phyloP scores from a whole-genome alignment of 2,329 filamentous ascomycete genomes.

The Rhexocercosporidium sp. region DNA sequence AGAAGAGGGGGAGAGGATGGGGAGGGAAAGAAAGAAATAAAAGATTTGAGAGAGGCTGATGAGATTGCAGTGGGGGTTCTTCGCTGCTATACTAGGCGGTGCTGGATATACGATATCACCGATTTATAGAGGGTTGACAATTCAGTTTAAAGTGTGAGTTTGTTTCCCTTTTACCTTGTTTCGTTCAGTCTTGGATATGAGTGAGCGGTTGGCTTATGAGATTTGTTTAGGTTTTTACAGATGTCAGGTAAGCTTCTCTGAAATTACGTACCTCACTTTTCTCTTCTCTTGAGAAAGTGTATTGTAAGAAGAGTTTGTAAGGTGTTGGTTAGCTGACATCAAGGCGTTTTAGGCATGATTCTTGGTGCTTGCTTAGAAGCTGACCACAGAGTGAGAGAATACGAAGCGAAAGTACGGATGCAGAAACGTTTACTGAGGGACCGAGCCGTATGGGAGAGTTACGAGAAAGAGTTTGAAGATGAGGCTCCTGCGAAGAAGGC shows the following conservation, averaged over 20 bases:
- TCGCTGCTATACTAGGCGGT: conserved; percentile 64
- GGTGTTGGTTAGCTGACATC: conserved; percentile 10
- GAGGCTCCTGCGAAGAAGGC: conserved; percentile 25
- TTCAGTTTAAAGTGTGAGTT: conserved; percentile 79
- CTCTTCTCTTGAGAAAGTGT: background rate
- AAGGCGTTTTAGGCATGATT: conserved; percentile 60
- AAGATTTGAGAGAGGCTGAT: conserved; percentile 15
- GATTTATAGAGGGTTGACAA: conserved; percentile 72
- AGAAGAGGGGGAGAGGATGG: too few relatives aligned
- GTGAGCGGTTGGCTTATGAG: background rate
- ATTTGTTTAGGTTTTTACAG: conserved; percentile 68
- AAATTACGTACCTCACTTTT: background rate
- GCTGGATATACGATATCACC: conserved; percentile 70
- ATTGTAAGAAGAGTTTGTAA: background rate
- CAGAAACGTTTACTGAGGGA: conserved; percentile 68
- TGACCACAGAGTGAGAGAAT: conserved; percentile 68
- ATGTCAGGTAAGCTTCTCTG: conserved; percentile 63
- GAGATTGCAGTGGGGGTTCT: conserved; percentile 66
- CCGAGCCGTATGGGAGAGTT: conserved; percentile 70
- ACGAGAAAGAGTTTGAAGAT: conserved; percentile 60
- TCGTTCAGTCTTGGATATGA: background rate
- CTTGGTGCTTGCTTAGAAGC: conserved; percentile 78
- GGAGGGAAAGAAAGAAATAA: background rate
- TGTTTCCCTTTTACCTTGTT: background rate
- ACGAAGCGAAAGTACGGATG: conserved; percentile 68